phyloP scores from a whole-genome alignment of 805 yeast species.

The Nakazawaea wyomingensis region DNA sequence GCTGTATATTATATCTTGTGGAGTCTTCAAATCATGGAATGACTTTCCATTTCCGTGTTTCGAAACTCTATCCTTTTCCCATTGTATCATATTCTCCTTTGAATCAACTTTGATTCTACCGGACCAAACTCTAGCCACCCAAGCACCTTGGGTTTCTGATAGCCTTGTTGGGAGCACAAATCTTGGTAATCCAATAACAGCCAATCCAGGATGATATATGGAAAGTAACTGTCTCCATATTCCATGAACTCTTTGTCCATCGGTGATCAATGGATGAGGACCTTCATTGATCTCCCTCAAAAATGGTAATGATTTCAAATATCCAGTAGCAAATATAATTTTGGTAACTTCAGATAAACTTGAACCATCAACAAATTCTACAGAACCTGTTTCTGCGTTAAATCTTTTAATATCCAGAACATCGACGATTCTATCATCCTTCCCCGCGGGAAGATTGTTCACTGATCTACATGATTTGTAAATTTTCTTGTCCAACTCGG shows the following conservation, averaged over 20 bases:
- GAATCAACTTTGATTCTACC: slow-evolving; percentile 50
- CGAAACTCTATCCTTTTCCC: slow-evolving; percentile 33
- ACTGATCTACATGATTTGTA: slow-evolving; percentile 47
- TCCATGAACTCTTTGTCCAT: slow-evolving; percentile 44
- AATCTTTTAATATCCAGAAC: slow-evolving; percentile 38
- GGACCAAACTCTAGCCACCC: slow-evolving; percentile 57
- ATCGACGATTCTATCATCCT: slow-evolving; percentile 33
- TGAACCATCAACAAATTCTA: slow-evolving; percentile 45
- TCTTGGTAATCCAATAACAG: slow-evolving; percentile 57
- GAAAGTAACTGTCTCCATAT: slow-evolving; percentile 58
- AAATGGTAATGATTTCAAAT: slow-evolving; percentile 56
- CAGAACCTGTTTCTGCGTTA: slow-evolving; percentile 30
- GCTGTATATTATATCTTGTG: slow-evolving; percentile 57
- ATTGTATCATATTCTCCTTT: slow-evolving; percentile 37
- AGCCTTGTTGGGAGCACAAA: slow-evolving; percentile 59
- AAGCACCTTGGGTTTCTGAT: slow-evolving; percentile 59
- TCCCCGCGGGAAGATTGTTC: slow-evolving; percentile 37
- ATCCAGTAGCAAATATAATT: slow-evolving; percentile 71
- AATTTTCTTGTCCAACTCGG: slow-evolving; percentile 33
- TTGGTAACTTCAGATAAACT: slow-evolving; percentile 41
- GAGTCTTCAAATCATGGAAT: slow-evolving; percentile 50
- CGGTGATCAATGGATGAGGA: slow-evolving; percentile 32
- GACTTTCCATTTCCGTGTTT: slow-evolving; percentile 41
- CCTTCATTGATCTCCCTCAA: slow-evolving; percentile 28
- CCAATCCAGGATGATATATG: slow-evolving; percentile 56